Evolutionary conservation across 2,329 filamentous ascomycete genomes (phyloP).

Genomic region (Fusarium nisikadoi): DNA sequence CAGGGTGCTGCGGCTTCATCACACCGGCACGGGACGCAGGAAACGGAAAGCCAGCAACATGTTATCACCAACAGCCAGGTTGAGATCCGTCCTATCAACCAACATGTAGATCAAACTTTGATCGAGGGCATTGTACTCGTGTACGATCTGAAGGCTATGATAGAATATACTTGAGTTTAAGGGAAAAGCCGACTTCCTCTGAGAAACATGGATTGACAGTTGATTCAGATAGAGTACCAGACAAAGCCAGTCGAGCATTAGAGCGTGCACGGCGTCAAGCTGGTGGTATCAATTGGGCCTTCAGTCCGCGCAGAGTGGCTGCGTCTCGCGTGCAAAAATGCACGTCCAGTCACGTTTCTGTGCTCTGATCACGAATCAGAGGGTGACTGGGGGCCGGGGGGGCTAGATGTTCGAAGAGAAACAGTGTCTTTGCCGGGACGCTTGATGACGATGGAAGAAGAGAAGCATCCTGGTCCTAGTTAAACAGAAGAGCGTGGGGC

Average conservation of each 20-base stretch:
- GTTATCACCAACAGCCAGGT: conserved; percentile 7
- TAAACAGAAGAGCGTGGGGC: conserved; percentile 26
- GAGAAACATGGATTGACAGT: conserved; percentile 16
- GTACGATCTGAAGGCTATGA: neutral
- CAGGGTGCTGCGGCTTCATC: conserved; percentile 34
- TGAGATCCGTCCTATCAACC: neutral
- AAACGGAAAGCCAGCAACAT: conserved; percentile 22
- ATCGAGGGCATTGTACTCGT: neutral
- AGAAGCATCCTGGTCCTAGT: conserved; percentile 11
- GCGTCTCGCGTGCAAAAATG: conserved; percentile 34
- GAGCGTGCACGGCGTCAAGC: conserved; percentile 30
- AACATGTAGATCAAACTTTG: conserved; percentile 17
- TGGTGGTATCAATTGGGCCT: conserved; percentile 19
- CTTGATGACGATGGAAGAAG: conserved; percentile 33
- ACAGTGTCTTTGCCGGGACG: conserved; percentile 14
- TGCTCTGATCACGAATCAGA: conserved; percentile 31
- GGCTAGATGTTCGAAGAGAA: conserved; percentile 16
- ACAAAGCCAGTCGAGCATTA: conserved; percentile 6
- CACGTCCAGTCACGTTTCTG: conserved; percentile 38
- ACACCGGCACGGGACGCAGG: conserved; percentile 38
- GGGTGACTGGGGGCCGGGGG: conserved; percentile 7
- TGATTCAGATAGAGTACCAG: conserved; percentile 10
- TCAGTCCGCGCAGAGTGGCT: conserved; percentile 16
- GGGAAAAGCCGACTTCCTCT: neutral
- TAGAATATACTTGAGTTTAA: conserved; percentile 12